These are phyloP conservation scores for Blakeslea trispora DNA, from an alignment of 371 early-diverging fungal species.

Conservation along the genomic window DNA sequence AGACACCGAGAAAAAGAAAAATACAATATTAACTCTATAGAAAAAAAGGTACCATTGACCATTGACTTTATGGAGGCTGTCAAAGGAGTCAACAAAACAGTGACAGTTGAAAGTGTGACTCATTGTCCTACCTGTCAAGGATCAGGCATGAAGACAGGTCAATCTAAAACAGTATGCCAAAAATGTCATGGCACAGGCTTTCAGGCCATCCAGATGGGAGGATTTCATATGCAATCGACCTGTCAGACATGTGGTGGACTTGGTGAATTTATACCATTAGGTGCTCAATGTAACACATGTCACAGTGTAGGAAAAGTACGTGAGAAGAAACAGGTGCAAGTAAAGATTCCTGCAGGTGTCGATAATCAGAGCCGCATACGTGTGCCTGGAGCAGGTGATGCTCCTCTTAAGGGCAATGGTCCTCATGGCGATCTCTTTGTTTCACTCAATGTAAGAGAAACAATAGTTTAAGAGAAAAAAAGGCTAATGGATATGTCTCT, in stretches of 20 bases:
- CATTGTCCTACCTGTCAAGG: constrained; percentile 81
- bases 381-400: constrained; percentile 79
- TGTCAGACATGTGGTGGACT: constrained; percentile 82
- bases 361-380: constrained; percentile 55
- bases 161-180: constrained; percentile 63
- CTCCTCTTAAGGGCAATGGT: constrained; percentile 69
- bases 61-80: constrained; percentile 90
- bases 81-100: constrained; percentile 67
- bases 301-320: constrained; percentile 78
- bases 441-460: constrained; percentile 45
- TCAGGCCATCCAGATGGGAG: constrained; percentile 63
- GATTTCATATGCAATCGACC: constrained; percentile 79
- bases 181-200: constrained; percentile 84
- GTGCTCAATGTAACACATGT: constrained; percentile 73
- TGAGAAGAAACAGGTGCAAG: constrained; percentile 61
- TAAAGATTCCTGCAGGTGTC: constrained; percentile 82
- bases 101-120: constrained; percentile 63
- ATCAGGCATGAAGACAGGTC: constrained; percentile 74
- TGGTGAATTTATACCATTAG: constrained; percentile 64
- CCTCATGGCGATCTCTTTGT: constrained; percentile 83
- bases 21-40: neutral
- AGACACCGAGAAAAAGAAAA: too few relatives aligned
- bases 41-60: constrained; percentile 36
- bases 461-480: neutral
- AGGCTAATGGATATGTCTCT: too few relatives aligned